Percentiles rank a stretch among this genome's conserved stretches.
Conservation (phyloP, 169 alveolate species). For the Cryptosporidium viatorum region DNA sequence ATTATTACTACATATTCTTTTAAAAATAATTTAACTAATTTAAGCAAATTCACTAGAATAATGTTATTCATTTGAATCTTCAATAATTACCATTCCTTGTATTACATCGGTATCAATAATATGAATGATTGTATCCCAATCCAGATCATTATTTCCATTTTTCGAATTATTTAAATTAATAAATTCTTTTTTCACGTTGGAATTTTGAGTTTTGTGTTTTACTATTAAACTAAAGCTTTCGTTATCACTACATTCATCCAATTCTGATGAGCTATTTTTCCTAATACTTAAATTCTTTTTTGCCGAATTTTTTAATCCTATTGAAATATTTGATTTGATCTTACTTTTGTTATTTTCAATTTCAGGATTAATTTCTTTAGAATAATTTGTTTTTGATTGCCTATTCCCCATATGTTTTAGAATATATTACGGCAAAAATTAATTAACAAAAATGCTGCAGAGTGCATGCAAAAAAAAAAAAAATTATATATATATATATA, state of each 20-base stretch:
- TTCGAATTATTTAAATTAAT: neutral
- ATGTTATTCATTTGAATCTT: conserved; percentile 4
- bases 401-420: conserved; percentile 1
- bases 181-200: conserved; percentile 13
- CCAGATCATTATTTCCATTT: conserved; percentile 18
- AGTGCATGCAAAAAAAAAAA: neutral
- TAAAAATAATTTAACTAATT: no score
- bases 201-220: conserved; percentile 51
- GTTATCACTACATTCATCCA: conserved; percentile 19
- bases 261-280: conserved; percentile 15
- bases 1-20: no score
- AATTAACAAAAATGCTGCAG: neutral
- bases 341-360: conserved; percentile 8
- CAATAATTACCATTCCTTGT: conserved; percentile 60
- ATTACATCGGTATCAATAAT: conserved; percentile 6
- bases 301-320: neutral
- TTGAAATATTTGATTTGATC: conserved; percentile 3
- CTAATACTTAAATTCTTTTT: neutral
- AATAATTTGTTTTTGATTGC: conserved; percentile 6
- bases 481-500: neutral
- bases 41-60: neutral
- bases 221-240: conserved; percentile 61
- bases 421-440: neutral
- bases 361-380: neutral
- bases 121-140: conserved; percentile 36